Evolutionary conservation across 306 rosid genomes (phyloP).

Genomic region (Prunus campanulata): DNA sequence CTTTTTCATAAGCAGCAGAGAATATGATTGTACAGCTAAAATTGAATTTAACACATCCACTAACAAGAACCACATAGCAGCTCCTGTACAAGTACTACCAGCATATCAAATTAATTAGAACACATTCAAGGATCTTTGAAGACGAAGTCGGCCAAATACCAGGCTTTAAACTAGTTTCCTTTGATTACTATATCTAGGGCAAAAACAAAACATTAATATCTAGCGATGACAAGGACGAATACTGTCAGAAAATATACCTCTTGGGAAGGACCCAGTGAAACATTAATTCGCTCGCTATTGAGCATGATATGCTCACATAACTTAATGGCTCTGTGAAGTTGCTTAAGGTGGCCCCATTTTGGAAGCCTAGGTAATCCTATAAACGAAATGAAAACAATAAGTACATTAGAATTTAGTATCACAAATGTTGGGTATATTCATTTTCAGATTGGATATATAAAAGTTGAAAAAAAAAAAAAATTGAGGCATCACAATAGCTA

Average conservation of each 20-base stretch:
- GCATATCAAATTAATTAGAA: not conserved
- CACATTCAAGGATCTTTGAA: constrained; percentile 2
- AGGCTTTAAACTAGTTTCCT: not conserved
- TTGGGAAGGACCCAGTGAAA: constrained; percentile 63
- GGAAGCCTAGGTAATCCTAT: constrained; percentile 88
- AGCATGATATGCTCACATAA: constrained; percentile 67
- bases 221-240: not conserved
- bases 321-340: constrained; percentile 84
- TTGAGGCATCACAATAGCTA: constrained; percentile 6
- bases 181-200: not conserved
- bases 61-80: not conserved
- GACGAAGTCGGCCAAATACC: not conserved
- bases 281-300: constrained; percentile 47
- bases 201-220: not conserved
- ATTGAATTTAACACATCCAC: not conserved
- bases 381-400: constrained; percentile 1
- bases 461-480: not conserved
- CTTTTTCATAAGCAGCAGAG: not conserved
- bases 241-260: constrained; percentile 55
- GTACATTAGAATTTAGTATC: not conserved
- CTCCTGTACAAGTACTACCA: not conserved
- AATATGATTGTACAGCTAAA: not conserved
- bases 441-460: not conserved
- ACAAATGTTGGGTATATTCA: not conserved
- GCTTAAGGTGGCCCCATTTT: constrained; percentile 96